Percentiles rank a stretch among this genome's conserved stretches.
Conservation (phyloP, 192 early-diverging fungal genomes). For the Neocallimastix lanati region DNA sequence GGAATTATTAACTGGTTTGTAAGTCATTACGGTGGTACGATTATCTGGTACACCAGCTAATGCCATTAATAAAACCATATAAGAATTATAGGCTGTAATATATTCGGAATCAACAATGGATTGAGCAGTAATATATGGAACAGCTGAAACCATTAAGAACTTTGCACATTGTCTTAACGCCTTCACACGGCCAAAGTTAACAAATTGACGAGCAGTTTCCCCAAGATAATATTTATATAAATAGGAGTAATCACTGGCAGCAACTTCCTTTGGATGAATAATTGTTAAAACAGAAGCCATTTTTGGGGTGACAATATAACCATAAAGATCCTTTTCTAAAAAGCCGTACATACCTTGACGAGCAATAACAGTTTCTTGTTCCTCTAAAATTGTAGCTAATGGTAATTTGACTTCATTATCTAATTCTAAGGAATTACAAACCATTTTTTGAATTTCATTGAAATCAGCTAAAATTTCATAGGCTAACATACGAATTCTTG, state of each 20-base stretch:
- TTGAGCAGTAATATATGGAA: slow-evolving; percentile 1
- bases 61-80: slow-evolving; percentile 18
- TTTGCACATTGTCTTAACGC: slow-evolving; percentile 22
- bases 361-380: slow-evolving; percentile 8
- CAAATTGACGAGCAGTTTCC: slow-evolving; percentile 16
- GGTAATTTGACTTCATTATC: slow-evolving; percentile 12
- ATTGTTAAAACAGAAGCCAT: slow-evolving; percentile 9
- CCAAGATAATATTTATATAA: slow-evolving; percentile 24
- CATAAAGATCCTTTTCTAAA: slow-evolving; percentile 16
- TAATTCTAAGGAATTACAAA: not conserved
- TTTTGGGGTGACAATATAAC: slow-evolving; percentile 11
- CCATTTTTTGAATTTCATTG: slow-evolving; percentile 8
- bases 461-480: slow-evolving; percentile 18
- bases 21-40: slow-evolving; percentile 11
- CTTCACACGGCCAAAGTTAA: slow-evolving; percentile 16
- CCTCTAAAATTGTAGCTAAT: slow-evolving; percentile 15
- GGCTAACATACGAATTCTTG: slow-evolving; percentile 16
- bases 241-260: slow-evolving; percentile 11
- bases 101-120: slow-evolving; percentile 11
- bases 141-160: slow-evolving; percentile 15
- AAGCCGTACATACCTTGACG: slow-evolving; percentile 20
- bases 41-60: slow-evolving; percentile 18
- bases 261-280: slow-evolving; percentile 15
- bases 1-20: slow-evolving; percentile 6
- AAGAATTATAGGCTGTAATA: slow-evolving; percentile 13